These are phyloP conservation scores for Fusarium tanahbumbuense DNA, from an alignment of 2,329 filamentous ascomycete species.

Conservation along the genomic window DNA sequence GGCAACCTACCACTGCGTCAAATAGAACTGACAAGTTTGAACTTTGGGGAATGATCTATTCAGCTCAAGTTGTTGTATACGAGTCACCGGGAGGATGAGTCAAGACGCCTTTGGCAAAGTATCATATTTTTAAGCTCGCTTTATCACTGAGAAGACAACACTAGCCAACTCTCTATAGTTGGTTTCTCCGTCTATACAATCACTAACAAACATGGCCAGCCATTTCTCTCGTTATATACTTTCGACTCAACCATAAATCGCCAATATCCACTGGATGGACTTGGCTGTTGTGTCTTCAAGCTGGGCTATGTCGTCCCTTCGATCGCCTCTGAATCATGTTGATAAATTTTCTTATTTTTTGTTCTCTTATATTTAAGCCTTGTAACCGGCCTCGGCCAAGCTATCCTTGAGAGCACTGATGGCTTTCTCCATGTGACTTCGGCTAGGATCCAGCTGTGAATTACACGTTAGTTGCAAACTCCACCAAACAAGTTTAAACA, in stretches of 20 bases:
- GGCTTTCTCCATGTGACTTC: constrained; percentile 86
- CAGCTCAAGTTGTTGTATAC: neutral
- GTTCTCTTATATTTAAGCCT: constrained; percentile 43
- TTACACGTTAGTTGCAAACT: constrained; percentile 35
- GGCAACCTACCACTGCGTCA: neutral
- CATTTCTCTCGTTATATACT: constrained; percentile 28
- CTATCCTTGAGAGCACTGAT: constrained; percentile 80
- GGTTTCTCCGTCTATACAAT: constrained; percentile 27
- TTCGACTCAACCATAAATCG: neutral
- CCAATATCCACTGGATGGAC: neutral
- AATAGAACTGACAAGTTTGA: constrained; percentile 3
- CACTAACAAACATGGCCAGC: constrained; percentile 21
- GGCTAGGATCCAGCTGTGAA: constrained; percentile 74
- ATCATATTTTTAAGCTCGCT: constrained; percentile 31
- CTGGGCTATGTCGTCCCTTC: neutral
- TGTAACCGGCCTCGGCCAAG: constrained; percentile 78
- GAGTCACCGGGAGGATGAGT: constrained; percentile 1
- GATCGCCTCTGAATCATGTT: neutral
- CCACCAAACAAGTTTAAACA: neutral
- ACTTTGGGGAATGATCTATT: neutral
- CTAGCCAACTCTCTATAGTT: constrained; percentile 19
- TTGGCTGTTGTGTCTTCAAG: neutral
- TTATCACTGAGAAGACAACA: constrained; percentile 24
- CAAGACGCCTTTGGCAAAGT: constrained; percentile 13
- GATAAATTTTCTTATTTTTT: neutral